Percentiles rank a stretch among this genome's conserved stretches.
phyloP scores from a whole-genome alignment of 2,329 filamentous ascomycete genomes.

The Rasamsonia emersonii region DNA sequence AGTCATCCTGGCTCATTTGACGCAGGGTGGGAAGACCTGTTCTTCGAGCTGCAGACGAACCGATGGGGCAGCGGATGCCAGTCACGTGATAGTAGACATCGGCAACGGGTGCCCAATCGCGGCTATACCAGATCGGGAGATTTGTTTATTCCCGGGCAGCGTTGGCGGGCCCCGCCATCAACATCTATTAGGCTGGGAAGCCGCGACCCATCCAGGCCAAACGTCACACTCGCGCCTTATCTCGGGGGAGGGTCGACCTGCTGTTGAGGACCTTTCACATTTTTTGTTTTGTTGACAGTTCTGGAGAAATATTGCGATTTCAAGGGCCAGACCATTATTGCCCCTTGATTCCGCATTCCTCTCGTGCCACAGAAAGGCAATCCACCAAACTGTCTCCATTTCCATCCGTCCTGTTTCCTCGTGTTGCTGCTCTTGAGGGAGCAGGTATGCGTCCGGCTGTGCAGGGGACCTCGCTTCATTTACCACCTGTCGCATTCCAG shows the following conservation, averaged over 20 bases:
- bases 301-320: no score
- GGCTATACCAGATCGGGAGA: constrained; percentile 29
- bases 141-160: constrained; percentile 26
- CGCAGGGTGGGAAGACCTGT: constrained; percentile 3
- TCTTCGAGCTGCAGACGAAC: no score
- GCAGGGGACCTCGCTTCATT: constrained; percentile 16
- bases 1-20: no score
- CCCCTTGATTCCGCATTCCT: constrained; percentile 14
- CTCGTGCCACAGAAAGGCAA: constrained; percentile 7
- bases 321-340: no score
- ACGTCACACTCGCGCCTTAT: no score
- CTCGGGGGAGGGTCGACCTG: no score
- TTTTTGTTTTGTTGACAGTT: neutral
- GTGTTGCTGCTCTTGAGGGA: constrained; percentile 19
- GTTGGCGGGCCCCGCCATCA: constrained; percentile 8
- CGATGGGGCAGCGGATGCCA: no score
- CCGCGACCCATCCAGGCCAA: constrained; percentile 6
- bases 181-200: constrained; percentile 4
- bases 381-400: neutral
- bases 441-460: constrained; percentile 34
- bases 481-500: constrained; percentile 22
- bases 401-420: neutral
- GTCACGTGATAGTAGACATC: constrained; percentile 7
- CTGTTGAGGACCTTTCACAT: no score
- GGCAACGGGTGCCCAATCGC: constrained; percentile 2